Evolutionary conservation across 2,329 filamentous ascomycete species (phyloP), one percentile per base, ranked within the genome.

Genomic region (Xylariaceae sp.): DNA sequence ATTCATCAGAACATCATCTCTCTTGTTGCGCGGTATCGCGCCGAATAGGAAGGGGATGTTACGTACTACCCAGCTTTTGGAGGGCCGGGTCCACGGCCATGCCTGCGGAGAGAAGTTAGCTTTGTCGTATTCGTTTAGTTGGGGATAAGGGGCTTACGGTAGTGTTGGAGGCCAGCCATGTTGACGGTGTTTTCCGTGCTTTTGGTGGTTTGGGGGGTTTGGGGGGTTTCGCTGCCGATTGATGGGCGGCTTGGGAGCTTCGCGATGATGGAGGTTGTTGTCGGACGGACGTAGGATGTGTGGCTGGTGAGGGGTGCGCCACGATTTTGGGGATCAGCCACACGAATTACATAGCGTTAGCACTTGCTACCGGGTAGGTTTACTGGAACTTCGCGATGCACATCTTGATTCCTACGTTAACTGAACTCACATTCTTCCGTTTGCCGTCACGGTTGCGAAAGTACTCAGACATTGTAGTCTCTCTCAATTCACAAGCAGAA

Each of bases 41-140:
- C n/a, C 11, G 8, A 3, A 8, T 5, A 34, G 51, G 37, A 18
- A 5, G 8, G 50, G 48, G 34, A 1, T 39, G 42, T 2, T 53
- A 75, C 77, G 61, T 78, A 80, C 78, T 73, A 61, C 70, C 73
- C 67, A 79, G 68, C 71, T 76, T 77, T 71, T 76, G 71, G 67
- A 80, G 70, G 67, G 76, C 75, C 72, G 78, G 78, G 73, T 80
- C 78, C 74, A 77, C 62, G 66, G 73, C 69, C 72, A 80, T 66
- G 70, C 76, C 78, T 80, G 69, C 57, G 52, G 62, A 23, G 37
- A 60, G 68, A 56, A 30, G 51, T 76, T 69, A 75, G 73, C 65
- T 47, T 51, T 53, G 11, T 15, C 1, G 10, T 13, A 9, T 23
- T 49, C 30, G 8, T 23, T 23, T 35, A 5, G 39, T 23, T 37